Evolutionary conservation across 768 basidiomycete genomes (phyloP), one percentile per base, ranked within the genome.

Genomic region (Thelephora aurantiotincta): DNA sequence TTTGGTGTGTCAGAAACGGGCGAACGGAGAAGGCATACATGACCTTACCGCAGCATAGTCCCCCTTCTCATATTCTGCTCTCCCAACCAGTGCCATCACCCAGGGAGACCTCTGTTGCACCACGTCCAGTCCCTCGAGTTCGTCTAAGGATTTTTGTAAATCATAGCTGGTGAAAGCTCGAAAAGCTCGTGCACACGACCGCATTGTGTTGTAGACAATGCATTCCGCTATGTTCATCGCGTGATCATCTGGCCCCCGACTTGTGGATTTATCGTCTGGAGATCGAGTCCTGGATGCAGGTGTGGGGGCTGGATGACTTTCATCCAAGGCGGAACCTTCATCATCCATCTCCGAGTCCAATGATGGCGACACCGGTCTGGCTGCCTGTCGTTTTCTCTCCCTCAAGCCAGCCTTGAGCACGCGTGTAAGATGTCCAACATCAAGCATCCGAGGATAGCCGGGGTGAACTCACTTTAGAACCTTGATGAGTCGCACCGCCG

Each of bases 11-110:
- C 33, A 57, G 34, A 51, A 52, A 54, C 58, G 59, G 57, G 46
- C 50, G 37, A 16, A 18, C 44, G 50, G 47, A 47, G 33, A 42
- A 37, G 49, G 35, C 30, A 50, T 14, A 23, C 26, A 30, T 20
- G 9, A 44, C 64, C 90, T 62, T 66, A 97, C 93, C 65, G 81
- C 76, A 51, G 77, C 70, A 67, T 96, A 98, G 58, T 97, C 83
- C 51, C 83, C 75, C 62, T 77, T 73, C 63, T 98, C 96, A 63
- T 90, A 96, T 59, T 89, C 82, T 45, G 87, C 87, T 61, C 80
- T 78, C 11, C 86, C 96, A 12, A 85, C 73, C 72, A 93, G 77
- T 14, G 81, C 77, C 57, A 92, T 68, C 38, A 87, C 83, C 70
- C 77, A 83, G 46, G 83, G 72, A 35, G 82, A 82, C 48, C 76